Base-by-base conservation (phyloP, 208 protist genomes). In the Acanthamoeba culbertsoni region DNA sequence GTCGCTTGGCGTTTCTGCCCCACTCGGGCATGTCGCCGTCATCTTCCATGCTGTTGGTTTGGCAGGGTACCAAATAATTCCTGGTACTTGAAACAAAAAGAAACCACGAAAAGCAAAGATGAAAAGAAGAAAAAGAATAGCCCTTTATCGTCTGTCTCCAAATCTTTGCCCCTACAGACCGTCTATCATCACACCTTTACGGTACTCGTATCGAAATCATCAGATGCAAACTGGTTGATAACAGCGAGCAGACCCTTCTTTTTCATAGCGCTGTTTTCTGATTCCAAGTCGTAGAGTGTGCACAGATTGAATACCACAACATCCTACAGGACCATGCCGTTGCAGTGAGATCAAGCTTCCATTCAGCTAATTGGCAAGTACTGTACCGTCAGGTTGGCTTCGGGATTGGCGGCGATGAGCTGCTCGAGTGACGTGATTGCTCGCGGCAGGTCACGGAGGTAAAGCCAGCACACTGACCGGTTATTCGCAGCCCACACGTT, bases 241-340 rank as follows among this genome's bases (percentile, higher is more conserved):
- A 90, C 42, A 53, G 82, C 46, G 23, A 90, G 42, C 0, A 90
- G 46, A 6, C n/a, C 53, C 82, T 90, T 91, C 59, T 91, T 91
- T 40, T 75, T 91, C 53, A 16, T 12, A n/a, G n/a, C 20, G 59
- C 86, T 73, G 59, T 33, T 57, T 53, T 91, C 62, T 7, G 86
- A 91, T 33, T 75, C 59, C 0, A 91, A 37, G 57, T 91, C 86
- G 43, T 91, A 91, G 0, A 91, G 53, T 42, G 86, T 91, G 86
- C 86, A 91, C 35, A 91, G 86, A 28, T 91, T 91, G 59, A 75
- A 91, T 40, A 91, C 86, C 57, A 91, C 53, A 14, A n/a, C 46
- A 4, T 91, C 86, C 43, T 91, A 28, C 23, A 26, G 46, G 20
- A 23, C 28, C 7, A 8, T 40, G 0, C 46, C 2, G 46, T 20